Conservation (phyloP, 306 rosid species). For the Gynostemma pentaphyllum region DNA sequence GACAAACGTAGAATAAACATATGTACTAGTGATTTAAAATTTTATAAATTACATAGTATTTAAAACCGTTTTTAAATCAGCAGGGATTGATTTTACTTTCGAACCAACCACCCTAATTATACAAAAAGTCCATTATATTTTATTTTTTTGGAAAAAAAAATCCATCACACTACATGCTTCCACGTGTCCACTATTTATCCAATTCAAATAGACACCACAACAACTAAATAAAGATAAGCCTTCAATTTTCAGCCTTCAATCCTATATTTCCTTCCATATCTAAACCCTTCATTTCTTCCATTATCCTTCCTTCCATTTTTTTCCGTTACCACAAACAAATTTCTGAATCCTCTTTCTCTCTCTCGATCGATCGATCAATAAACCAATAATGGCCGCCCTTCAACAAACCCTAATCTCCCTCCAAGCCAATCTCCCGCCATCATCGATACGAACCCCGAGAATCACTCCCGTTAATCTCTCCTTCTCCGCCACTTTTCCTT, state of each 20-base stretch:
- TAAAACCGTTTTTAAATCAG: no score
- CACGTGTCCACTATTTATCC: slow-evolving; percentile 5
- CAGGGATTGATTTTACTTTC: no score
- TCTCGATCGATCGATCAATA: no score
- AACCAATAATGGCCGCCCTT: slow-evolving; percentile 51
- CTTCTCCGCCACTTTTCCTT: slow-evolving; percentile 32
- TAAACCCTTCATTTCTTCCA: slow-evolving; percentile 4
- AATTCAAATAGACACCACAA: background rate
- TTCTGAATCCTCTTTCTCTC: background rate
- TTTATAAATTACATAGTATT: no score
- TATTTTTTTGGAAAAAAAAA: no score
- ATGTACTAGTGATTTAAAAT: no score
- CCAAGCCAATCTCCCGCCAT: slow-evolving; percentile 36
- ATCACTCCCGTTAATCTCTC: slow-evolving; percentile 33
- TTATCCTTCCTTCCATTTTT: background rate
- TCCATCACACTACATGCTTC: background rate
- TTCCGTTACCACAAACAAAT: background rate
- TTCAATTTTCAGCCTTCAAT: background rate
- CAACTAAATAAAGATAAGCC: background rate
- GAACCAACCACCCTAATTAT: no score
- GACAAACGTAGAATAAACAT: no score
- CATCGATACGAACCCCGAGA: slow-evolving; percentile 17
- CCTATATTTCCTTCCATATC: background rate
- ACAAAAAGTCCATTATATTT: no score
- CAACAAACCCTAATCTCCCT: slow-evolving; percentile 51